Evolutionary conservation across 2,329 filamentous ascomycete genomes (phyloP), one percentile per base, ranked within the genome.

Genomic region (Paraphaeosphaeria minitans): DNA sequence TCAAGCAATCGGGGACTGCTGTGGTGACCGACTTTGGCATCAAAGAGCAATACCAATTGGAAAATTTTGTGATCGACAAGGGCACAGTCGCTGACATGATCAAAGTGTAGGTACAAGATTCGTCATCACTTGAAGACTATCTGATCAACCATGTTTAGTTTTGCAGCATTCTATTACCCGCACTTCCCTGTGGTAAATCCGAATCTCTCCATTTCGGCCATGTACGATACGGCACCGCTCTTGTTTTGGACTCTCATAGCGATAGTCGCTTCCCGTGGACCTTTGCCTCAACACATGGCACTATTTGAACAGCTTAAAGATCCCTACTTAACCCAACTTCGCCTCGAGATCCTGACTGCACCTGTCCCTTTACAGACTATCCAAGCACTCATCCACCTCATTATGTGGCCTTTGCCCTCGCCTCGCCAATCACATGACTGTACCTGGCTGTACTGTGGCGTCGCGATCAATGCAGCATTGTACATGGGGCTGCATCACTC

Each of bases 231-330:
- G n/a, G 60, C 64, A n/a, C 64, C 66, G 19, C 31, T 68, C 19
- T 59, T 68, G 7, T 69, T 69, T 52, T 69, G 66, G 66, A 69
- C 64, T 12, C 60, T 69, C 42, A 55, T 68, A 16, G 57, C 61
- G 4, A 55, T 68, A 39, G 61, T 64, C 14, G 27, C 57, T 35
- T 57, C 57, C 2, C 61, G 50, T 24, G 47, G 52, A 31, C 55
- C 64, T 9, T 39, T 55, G 16, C 61, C 58, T 16, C 31, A 43
- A 29, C 56, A 66, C 45, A n/a, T 6, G 9, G 33, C 43, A 7
- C 27, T 67, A 3, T 60, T 43, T n/a, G 46, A 58, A 1, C 31
- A 53, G 3, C 37, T 69, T 3, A 14, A 37, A n/a, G 56, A 57
- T 16, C 56, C 62, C 2, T 67, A 56, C 41, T 29, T 63, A 2